These are phyloP conservation scores for Citrus medica DNA, from an alignment of 345 rosid genomes.

Conservation along the genomic window DNA sequence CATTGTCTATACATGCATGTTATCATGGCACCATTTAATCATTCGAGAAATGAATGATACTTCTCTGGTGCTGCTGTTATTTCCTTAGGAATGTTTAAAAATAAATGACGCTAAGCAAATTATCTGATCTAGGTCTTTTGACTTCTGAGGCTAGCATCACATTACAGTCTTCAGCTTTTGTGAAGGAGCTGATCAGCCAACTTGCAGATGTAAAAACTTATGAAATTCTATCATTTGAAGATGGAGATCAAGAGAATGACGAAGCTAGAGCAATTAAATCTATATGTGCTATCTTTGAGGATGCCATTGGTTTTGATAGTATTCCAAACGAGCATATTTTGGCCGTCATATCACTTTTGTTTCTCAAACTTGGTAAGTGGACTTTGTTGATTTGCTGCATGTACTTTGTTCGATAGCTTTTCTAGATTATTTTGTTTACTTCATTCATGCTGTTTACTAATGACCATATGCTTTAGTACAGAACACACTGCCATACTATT, in stretches of 20 bases:
- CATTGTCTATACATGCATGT: not conserved
- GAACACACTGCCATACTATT: not conserved
- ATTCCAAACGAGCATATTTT: constrained; percentile 60
- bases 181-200: constrained; percentile 60
- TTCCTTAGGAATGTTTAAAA: constrained; percentile 1
- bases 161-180: constrained; percentile 49
- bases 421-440: not conserved
- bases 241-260: constrained; percentile 30
- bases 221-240: constrained; percentile 32
- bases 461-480: not conserved
- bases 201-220: constrained; percentile 34
- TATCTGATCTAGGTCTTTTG: constrained; percentile 61
- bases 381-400: constrained; percentile 10
- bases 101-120: constrained; percentile 4
- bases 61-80: not conserved
- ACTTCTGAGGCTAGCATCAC: constrained; percentile 46
- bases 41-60: not conserved
- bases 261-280: constrained; percentile 43
- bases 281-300: constrained; percentile 57
- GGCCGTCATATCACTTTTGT: constrained; percentile 47
- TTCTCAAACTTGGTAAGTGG: constrained; percentile 69
- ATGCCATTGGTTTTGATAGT: constrained; percentile 35
- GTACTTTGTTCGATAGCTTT: not conserved
- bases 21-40: not conserved
- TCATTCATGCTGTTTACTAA: not conserved